These are phyloP conservation scores for Diospyros kaki DNA, from an alignment of 148 eudicot genomes.

Conservation along the genomic window DNA sequence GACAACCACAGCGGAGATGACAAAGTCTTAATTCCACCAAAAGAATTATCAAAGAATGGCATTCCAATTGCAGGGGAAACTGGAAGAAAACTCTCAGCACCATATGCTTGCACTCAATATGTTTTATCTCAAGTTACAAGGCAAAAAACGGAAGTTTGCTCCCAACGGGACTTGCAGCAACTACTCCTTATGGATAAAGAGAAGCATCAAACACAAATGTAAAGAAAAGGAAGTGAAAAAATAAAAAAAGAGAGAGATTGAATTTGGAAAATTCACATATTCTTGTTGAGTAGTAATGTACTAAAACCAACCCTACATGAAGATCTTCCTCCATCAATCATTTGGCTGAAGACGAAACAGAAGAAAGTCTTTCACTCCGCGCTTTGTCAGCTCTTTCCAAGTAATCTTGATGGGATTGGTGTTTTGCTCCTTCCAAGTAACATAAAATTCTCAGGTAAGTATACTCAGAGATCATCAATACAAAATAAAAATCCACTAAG, in stretches of 20 bases:
- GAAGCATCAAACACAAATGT: background rate
- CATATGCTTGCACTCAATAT: background rate
- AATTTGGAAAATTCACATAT: too few relatives aligned
- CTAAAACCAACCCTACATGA: background rate
- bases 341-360: conserved; percentile 30
- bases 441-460: background rate
- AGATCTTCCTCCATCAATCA: conserved; percentile 5
- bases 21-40: background rate
- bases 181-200: background rate
- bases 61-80: background rate
- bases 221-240: background rate
- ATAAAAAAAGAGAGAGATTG: background rate
- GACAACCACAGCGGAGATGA: background rate
- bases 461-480: too few relatives aligned
- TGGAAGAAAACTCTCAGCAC: background rate
- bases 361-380: conserved; percentile 54
- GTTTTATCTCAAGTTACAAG: background rate
- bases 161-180: background rate
- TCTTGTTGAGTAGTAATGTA: background rate
- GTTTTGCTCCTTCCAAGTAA: conserved; percentile 48
- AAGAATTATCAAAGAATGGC: background rate
- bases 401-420: conserved; percentile 76
- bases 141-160: background rate
- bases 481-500: too few relatives aligned
- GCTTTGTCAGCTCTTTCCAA: conserved; percentile 74